phyloP scores from a whole-genome alignment of 768 basidiomycete species.

The Tulasnella sp. region DNA sequence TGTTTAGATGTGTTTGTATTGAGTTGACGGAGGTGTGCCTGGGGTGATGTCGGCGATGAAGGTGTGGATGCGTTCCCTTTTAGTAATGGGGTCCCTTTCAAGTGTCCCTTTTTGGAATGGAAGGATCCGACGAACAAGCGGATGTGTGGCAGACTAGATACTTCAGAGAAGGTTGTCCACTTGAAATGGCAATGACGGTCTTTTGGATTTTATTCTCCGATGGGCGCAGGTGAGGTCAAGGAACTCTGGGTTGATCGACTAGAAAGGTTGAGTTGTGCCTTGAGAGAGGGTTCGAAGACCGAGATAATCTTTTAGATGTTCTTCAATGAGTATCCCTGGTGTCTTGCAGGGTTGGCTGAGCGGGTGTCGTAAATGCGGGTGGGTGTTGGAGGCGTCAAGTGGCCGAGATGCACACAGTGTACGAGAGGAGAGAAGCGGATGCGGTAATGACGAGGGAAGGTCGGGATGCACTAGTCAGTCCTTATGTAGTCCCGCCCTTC shows the following conservation, averaged over 20 bases:
- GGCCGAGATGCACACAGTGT: not conserved
- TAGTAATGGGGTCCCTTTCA: not conserved
- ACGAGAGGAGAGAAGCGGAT: not conserved
- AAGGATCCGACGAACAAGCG: slow-evolving; percentile 1
- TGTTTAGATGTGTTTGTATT: not conserved
- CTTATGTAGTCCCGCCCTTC: not conserved
- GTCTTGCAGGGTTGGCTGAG: not conserved
- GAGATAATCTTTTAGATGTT: not conserved
- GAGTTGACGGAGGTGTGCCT: not conserved
- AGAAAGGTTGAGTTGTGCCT: not conserved
- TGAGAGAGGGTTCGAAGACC: not conserved
- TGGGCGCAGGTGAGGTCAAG: not conserved
- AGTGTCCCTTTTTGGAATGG: not conserved
- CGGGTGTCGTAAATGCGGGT: not conserved
- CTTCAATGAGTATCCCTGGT: not conserved
- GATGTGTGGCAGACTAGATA: not conserved
- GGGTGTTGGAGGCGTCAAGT: not conserved
- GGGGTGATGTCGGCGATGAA: slow-evolving; percentile 7
- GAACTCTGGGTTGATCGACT: not conserved
- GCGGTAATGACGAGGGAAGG: not conserved
- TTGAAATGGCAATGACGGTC: not conserved
- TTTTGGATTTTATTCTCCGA: not conserved
- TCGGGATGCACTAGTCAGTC: not conserved
- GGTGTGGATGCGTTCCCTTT: slow-evolving; percentile 1
- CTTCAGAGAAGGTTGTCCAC: not conserved